Base-by-base conservation (phyloP, 805 yeast species). In the Huiozyma naganishii region DNA sequence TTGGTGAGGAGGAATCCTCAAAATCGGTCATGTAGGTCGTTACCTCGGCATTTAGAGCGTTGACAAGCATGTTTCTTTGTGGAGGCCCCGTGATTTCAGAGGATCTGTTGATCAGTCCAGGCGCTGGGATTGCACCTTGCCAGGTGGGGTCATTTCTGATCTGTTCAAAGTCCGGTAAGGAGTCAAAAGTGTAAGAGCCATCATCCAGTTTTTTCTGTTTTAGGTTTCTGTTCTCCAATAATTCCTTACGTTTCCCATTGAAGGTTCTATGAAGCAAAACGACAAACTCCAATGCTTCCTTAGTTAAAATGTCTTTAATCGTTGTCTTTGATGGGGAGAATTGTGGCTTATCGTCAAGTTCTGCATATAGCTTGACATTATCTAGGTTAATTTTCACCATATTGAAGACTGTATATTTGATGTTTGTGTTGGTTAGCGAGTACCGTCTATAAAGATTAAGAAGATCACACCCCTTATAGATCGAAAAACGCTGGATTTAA, bases 11-110 rank as follows among this genome's bases (percentile, higher is more conserved):
- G n/a, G 89, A 81, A 63, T 83, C 92, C 64, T 83, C 92, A 55
- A 83, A 81, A 68, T 83, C 94, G 37, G 87, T 79, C 92, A 83
- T 83, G 62, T 83, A 83, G 28, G 92, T 83, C 48, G 82, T 82
- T 37, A 83, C 92, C 42, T 74, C 71, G 0, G 89, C 79, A 65
- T 83, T 83, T 61, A 83, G 71, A 2, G 90, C 92, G 58, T 83
- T 83, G 56, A 83, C 78, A 49, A 83, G 76, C 94, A 83, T 83
- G 54, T 83, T 81, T 51, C 90, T 74, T 59, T 81, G 82, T 44
- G 89, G 83, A 17, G 94, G 92, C 40, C 94, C 92, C 28, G 94
- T 83, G 62, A 83, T 83, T 65, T 83, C 92, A 38, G 78, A 79
- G 60, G 87, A 75, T 68, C 94, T 75, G 60, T 80, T 83, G 47